Conservation (phyloP, 2,329 filamentous ascomycete species). For the Fusarium brachygibbosum region DNA sequence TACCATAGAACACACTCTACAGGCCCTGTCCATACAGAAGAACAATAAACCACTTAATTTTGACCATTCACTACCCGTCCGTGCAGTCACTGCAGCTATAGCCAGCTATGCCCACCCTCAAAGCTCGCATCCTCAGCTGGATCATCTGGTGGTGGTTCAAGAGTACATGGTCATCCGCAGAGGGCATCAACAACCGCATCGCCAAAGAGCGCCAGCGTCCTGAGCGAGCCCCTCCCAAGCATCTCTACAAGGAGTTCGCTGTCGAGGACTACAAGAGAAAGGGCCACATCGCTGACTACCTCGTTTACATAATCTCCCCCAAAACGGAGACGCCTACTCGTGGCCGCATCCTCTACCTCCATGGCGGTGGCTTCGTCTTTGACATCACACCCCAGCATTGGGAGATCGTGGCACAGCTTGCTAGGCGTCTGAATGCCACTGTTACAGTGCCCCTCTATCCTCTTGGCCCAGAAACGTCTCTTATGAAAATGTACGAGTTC, state of each 20-base stretch:
- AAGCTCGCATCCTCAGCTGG: constrained; percentile 49
- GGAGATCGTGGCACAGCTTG: constrained; percentile 47
- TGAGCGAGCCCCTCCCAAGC: constrained; percentile 41
- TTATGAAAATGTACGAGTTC: constrained; percentile 52
- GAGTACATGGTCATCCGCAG: constrained; percentile 45
- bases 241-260: constrained; percentile 46
- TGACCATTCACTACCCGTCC: constrained; percentile 7
- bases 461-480: constrained; percentile 50
- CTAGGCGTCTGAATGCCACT: constrained; percentile 50
- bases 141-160: constrained; percentile 48
- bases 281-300: constrained; percentile 27
- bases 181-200: constrained; percentile 46
- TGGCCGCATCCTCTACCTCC: constrained; percentile 51
- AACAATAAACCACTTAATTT: constrained; percentile 13
- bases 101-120: constrained; percentile 47
- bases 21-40: background rate
- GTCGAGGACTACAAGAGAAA: constrained; percentile 46
- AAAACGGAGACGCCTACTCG: constrained; percentile 50
- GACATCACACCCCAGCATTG: constrained; percentile 50
- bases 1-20: constrained; percentile 3
- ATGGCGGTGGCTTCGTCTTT: constrained; percentile 52
- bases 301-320: constrained; percentile 50
- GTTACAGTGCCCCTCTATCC: constrained; percentile 53
- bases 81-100: constrained; percentile 11
- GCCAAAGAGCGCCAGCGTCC: constrained; percentile 40